These are phyloP conservation scores for Tylopilus sp. DNA, from an alignment of 768 basidiomycete genomes.

Conservation along the genomic window DNA sequence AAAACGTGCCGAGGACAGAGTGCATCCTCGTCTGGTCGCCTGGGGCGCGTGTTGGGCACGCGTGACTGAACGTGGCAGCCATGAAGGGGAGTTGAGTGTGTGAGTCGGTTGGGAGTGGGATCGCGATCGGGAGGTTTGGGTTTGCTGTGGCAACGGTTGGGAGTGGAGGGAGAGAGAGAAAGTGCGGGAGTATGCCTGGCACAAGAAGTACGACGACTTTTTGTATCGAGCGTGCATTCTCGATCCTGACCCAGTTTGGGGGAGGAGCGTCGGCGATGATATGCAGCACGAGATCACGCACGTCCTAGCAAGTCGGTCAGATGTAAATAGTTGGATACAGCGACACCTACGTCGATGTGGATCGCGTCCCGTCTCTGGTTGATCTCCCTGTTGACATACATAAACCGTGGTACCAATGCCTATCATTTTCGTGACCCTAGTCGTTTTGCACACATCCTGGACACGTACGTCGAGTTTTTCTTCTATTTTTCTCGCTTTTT, in stretches of 20 bases:
- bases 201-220: slow-evolving; percentile 79
- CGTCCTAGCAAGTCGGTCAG: slow-evolving; percentile 51
- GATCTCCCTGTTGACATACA: slow-evolving; percentile 80
- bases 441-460: too few species aligned
- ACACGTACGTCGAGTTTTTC: slow-evolving; percentile 59
- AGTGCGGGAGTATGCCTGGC: slow-evolving; percentile 78
- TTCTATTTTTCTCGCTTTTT: slow-evolving; percentile 61
- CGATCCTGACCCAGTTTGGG: slow-evolving; percentile 81
- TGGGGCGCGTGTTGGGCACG: slow-evolving; percentile 89
- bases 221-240: slow-evolving; percentile 73
- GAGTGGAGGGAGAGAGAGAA: slow-evolving; percentile 67
- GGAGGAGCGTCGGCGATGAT: slow-evolving; percentile 80
- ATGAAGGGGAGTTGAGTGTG: slow-evolving; percentile 57
- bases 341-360: slow-evolving; percentile 67
- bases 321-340: too few species aligned
- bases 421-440: neutral
- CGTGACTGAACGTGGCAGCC: slow-evolving; percentile 83
- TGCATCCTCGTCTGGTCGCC: slow-evolving; percentile 86
- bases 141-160: slow-evolving; percentile 65
- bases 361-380: slow-evolving; percentile 67
- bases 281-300: slow-evolving; percentile 84
- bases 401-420: slow-evolving; percentile 56
- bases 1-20: slow-evolving; percentile 78
- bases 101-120: slow-evolving; percentile 35
- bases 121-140: slow-evolving; percentile 51